A percentile compares a stretch with the other conserved stretches of the same genome.
phyloP scores from a whole-genome alignment of 2,329 filamentous ascomycete genomes.

The Aspergillus vadensis region DNA sequence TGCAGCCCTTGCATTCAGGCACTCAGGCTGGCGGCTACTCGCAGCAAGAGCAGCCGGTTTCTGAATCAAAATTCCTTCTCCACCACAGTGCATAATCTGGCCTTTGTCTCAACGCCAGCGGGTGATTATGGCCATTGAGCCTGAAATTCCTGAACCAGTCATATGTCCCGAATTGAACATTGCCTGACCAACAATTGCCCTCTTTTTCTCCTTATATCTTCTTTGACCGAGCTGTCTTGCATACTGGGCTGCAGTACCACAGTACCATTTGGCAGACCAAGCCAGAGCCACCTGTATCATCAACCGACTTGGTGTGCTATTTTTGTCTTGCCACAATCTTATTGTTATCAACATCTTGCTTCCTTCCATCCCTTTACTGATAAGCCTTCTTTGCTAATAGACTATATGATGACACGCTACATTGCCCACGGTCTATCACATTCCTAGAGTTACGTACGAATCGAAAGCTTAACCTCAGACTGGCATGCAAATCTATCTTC shows the following conservation, averaged over 20 bases:
- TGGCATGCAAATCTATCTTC: background rate
- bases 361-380: background rate
- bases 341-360: background rate
- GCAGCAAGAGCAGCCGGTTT: background rate
- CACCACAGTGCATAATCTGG: background rate
- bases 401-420: background rate
- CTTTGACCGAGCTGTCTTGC: background rate
- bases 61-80: background rate
- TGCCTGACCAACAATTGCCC: background rate
- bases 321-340: background rate
- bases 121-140: background rate
- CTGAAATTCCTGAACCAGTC: too few relatives aligned
- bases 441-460: background rate
- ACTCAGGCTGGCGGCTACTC: background rate
- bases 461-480: background rate
- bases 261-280: background rate
- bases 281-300: background rate
- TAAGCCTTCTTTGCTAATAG: background rate
- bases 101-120: background rate
- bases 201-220: too few relatives aligned
- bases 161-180: background rate
- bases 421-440: background rate
- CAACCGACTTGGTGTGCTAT: background rate
- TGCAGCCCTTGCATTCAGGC: conserved; percentile 1
- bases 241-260: background rate